Evolutionary conservation across 2,329 filamentous ascomycete genomes (phyloP).

Genomic region (Fusarium sp.): DNA sequence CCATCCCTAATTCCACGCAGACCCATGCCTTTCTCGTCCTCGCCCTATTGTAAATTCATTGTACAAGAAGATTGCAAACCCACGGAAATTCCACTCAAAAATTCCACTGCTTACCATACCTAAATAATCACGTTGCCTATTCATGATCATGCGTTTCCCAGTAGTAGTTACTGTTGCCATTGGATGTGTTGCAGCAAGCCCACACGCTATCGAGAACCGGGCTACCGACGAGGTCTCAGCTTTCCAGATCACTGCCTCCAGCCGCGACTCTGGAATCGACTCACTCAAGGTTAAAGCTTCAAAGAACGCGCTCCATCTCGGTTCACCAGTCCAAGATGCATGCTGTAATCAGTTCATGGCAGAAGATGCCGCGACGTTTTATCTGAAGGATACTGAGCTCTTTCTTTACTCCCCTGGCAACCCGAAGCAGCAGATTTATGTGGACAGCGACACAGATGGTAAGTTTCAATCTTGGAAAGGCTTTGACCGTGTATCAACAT

Average conservation of each 20-base stretch:
- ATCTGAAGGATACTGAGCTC: background rate
- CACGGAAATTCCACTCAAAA: too few species aligned
- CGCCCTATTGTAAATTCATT: too few species aligned
- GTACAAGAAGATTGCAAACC: too few species aligned
- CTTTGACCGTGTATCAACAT: background rate
- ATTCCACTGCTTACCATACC: too few species aligned
- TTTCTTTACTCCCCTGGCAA: conserved; percentile 11
- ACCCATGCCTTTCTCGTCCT: too few species aligned
- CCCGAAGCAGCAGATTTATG: conserved; percentile 1
- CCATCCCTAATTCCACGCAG: too few species aligned
- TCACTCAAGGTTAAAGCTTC: background rate
- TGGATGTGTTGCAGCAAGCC: too few species aligned
- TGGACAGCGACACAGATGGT: background rate
- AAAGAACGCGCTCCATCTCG: conserved; percentile 1
- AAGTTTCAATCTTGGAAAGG: too few species aligned
- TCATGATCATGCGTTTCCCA: too few species aligned
- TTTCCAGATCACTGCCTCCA: background rate
- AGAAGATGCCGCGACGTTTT: conserved; percentile 9
- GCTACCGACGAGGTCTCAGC: background rate
- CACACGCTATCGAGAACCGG: too few species aligned
- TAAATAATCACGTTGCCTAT: too few species aligned
- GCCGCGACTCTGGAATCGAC: background rate
- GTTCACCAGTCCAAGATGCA: background rate
- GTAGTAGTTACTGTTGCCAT: too few species aligned
- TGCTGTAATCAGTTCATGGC: conserved; percentile 8